These are phyloP conservation scores for Boletus rufocinnamomeus DNA, from an alignment of 768 basidiomycete species.

Conservation along the genomic window DNA sequence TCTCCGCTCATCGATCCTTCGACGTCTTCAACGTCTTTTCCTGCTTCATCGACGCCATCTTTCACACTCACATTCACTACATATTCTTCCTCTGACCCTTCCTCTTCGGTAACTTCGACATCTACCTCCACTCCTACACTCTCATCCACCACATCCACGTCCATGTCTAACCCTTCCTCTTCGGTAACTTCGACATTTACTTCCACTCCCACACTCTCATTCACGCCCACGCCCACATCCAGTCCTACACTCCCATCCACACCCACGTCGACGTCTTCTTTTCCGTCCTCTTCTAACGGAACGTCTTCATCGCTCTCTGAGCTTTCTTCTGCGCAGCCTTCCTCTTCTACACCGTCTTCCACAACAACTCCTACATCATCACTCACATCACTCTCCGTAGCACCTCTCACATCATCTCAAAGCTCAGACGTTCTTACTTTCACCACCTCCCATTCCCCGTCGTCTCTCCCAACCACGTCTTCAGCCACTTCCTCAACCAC, in stretches of 20 bases:
- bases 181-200: neutral
- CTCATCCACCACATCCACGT: no score
- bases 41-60: neutral
- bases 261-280: neutral
- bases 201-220: neutral
- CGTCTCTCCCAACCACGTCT: neutral
- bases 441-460: neutral
- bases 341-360: conserved; percentile 2
- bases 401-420: neutral
- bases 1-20: neutral
- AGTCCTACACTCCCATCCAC: neutral
- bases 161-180: neutral
- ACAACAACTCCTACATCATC: neutral
- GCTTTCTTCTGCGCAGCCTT: neutral
- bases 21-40: neutral
- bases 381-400: neutral
- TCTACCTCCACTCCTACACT: neutral
- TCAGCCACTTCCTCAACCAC: neutral
- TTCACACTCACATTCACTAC: neutral
- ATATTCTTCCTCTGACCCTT: neutral
- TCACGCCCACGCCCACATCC: neutral
- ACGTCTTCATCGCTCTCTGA: neutral
- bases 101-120: conserved; percentile 2
- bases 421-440: neutral
- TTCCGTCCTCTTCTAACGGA: neutral